Evolutionary conservation across 108 stramenopile genomes (phyloP), one percentile per base, ranked within the genome.

Genomic region (Discostella pseudostelligera): DNA sequence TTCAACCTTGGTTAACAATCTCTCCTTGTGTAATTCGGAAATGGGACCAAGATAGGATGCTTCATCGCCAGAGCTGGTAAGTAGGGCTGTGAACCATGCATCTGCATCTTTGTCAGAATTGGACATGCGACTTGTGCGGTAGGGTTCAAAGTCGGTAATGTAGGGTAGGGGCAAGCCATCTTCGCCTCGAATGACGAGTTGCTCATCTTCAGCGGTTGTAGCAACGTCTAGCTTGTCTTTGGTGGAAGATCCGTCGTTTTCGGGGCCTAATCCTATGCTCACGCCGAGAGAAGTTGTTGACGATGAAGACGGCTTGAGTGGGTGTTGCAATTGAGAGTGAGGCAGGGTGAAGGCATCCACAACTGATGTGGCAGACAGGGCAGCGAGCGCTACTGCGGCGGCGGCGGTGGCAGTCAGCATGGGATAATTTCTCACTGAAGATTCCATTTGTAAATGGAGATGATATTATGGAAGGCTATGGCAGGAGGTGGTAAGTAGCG

Each of bases 71-170:
- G 39, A 24, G 53, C 47, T 56, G 22, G 62, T 60, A 25, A 78
- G 62, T 2, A 90, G 46, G 39, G 65, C 59, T 8, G 61, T 83
- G 62, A 83, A 94, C 92, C 92, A 94, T 1, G 67, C 77, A 62
- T 94, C 92, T 21, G 87, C 88, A 9, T 65, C 59, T 53, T 71
- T 64, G 61, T 94, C 92, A 5, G 86, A 45, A 22, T 77, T 79
- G 25, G 83, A 78, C 48, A 89, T 79, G 14, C 89, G 89, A 2
- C 69, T 65, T 11, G 60, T 62, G 11, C 92, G 84, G 65, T 73
- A 89, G n/a, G 78, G 67, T 42, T 94, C 92, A 61, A 89, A 86
- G 59, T 94, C 87, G 44, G 66, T 66, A 29, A 77, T 69, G 43
- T 54, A 19, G 45, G 76, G 63, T 1, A 77, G 63, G 12, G 69